Percentiles rank a stretch among this genome's conserved stretches.
phyloP scores from a whole-genome alignment of 345 rosid genomes.

The Mangifera indica region DNA sequence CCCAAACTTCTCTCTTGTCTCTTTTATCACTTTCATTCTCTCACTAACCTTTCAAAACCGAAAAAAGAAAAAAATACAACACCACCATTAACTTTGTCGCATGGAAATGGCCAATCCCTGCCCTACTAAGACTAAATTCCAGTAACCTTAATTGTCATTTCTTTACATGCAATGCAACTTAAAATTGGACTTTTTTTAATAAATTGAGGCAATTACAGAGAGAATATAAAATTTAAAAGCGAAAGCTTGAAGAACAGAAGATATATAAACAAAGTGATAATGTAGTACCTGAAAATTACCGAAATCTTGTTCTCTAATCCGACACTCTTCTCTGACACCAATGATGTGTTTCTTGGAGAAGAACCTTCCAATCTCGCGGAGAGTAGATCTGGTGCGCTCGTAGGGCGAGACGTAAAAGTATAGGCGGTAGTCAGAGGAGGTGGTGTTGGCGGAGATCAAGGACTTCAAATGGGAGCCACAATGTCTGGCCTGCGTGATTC shows the following conservation, averaged over 20 bases:
- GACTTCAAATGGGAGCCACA: constrained; percentile 56
- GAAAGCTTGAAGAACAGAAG: too few species aligned
- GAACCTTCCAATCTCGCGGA: constrained; percentile 85
- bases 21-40: constrained; percentile 69
- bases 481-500: constrained; percentile 53
- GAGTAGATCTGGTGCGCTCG: constrained; percentile 83
- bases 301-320: constrained; percentile 92
- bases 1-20: constrained; percentile 73
- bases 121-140: too few species aligned
- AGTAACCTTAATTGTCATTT: too few species aligned
- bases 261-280: too few species aligned
- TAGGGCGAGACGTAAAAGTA: constrained; percentile 96
- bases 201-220: too few species aligned
- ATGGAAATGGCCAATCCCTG: too few species aligned
- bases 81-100: background rate
- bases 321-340: constrained; percentile 93
- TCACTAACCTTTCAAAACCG: constrained; percentile 39
- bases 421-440: constrained; percentile 53
- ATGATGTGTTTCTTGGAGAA: constrained; percentile 68
- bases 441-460: constrained; percentile 38
- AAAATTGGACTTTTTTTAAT: too few species aligned
- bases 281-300: constrained; percentile 72
- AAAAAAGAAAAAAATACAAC: background rate
- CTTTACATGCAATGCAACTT: too few species aligned
- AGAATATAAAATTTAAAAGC: too few species aligned